Conservation (phyloP, 164 flowering plant species). For the Vitis cinerea region DNA sequence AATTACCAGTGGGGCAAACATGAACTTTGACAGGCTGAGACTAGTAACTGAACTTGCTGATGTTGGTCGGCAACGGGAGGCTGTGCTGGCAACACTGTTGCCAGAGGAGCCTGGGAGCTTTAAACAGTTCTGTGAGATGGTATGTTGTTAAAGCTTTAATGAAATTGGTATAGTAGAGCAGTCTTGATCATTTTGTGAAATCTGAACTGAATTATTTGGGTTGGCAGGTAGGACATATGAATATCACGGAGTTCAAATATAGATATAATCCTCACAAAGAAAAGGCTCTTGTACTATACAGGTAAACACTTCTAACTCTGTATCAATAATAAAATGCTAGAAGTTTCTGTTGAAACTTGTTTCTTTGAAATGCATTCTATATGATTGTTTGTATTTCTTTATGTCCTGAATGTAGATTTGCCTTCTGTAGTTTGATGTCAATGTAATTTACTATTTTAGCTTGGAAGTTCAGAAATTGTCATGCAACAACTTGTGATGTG, state of each 20-base stretch:
- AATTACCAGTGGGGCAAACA: constrained; percentile 94
- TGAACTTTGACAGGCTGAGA: constrained; percentile 94
- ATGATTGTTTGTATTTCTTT: too few relatives aligned
- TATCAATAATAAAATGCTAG: background rate
- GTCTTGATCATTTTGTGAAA: background rate
- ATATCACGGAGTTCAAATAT: constrained; percentile 93
- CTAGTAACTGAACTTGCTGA: constrained; percentile 96
- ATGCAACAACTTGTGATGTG: background rate
- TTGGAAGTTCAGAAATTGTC: background rate
- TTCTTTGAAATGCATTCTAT: too few relatives aligned
- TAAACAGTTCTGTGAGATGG: constrained; percentile 71
- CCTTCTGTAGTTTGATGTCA: background rate
- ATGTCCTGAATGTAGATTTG: background rate
- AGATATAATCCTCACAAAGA: constrained; percentile 53
- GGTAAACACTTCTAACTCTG: constrained; percentile 40
- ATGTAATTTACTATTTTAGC: background rate
- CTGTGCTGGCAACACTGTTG: constrained; percentile 86
- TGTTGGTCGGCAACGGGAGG: constrained; percentile 92
- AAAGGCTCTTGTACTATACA: constrained; percentile 79
- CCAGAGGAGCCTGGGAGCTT: constrained; percentile 87
- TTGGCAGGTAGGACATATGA: constrained; percentile 81
- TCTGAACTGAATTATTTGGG: background rate
- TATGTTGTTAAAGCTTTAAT: constrained; percentile 21
- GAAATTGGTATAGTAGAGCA: background rate
- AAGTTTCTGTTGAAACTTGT: too few relatives aligned